Evolutionary conservation across 1,139 yeast species (phyloP).

Genomic region (Debaryomyces sp.): DNA sequence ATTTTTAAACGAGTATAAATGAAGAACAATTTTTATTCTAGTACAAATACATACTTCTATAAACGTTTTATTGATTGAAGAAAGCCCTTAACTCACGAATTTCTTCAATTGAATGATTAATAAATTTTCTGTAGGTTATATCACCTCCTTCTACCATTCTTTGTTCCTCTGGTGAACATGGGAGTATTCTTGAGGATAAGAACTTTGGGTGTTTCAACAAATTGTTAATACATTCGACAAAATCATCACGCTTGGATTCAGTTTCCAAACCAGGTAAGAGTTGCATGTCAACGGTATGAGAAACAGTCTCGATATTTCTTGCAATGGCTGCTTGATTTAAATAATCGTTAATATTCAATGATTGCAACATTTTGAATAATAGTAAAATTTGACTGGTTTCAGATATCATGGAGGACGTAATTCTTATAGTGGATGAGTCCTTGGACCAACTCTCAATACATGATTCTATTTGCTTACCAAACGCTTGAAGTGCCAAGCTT

Average conservation of each 20-base stretch:
- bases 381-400: conserved; percentile 82
- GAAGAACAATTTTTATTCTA: background rate
- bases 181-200: conserved; percentile 65
- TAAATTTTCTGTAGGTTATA: conserved; percentile 41
- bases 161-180: conserved; percentile 69
- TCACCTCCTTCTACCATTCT: conserved; percentile 50
- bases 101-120: conserved; percentile 53
- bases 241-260: conserved; percentile 55
- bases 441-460: conserved; percentile 74
- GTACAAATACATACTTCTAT: conserved; percentile 1
- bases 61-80: conserved; percentile 17
- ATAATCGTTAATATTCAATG: conserved; percentile 50
- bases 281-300: conserved; percentile 26
- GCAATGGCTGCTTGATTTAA: conserved; percentile 19
- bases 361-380: conserved; percentile 59
- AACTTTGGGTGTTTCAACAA: conserved; percentile 86
- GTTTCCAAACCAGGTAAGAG: conserved; percentile 67
- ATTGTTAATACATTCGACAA: conserved; percentile 63
- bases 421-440: conserved; percentile 54
- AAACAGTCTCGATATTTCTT: conserved; percentile 15
- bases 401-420: conserved; percentile 66
- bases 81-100: conserved; percentile 58
- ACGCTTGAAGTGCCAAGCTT: conserved; percentile 63
- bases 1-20: background rate
- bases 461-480: conserved; percentile 63